These are phyloP conservation scores for Lodderomyces metapsilosis DNA, from an alignment of 1,139 yeast species.

Conservation along the genomic window DNA sequence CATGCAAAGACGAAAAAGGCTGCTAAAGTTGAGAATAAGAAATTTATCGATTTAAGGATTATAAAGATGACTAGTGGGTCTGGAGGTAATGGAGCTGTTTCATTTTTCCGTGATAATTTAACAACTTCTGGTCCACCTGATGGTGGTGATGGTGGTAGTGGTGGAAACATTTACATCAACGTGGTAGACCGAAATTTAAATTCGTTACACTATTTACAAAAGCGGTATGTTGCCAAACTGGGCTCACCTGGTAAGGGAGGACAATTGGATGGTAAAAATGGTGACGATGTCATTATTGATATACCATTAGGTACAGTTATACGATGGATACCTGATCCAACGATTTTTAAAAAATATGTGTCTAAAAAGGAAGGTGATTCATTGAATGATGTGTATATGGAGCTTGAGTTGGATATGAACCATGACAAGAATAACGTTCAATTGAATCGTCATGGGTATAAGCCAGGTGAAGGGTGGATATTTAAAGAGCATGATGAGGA, in stretches of 20 bases:
- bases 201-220: conserved; percentile 67
- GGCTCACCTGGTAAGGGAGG: conserved; percentile 73
- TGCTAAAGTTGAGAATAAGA: conserved; percentile 37
- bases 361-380: conserved; percentile 24
- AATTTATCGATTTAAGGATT: conserved; percentile 61
- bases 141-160: conserved; percentile 97
- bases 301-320: conserved; percentile 92
- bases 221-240: conserved; percentile 65
- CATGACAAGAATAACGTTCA: conserved; percentile 38
- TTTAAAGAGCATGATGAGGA: conserved; percentile 74
- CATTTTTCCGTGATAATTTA: conserved; percentile 85
- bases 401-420: conserved; percentile 19
- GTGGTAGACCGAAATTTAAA: conserved; percentile 66
- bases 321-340: conserved; percentile 83
- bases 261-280: conserved; percentile 82
- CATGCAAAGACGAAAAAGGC: conserved; percentile 24
- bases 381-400: conserved; percentile 28
- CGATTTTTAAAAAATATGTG: conserved; percentile 37
- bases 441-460: conserved; percentile 52
- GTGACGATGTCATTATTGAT: conserved; percentile 72
- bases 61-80: conserved; percentile 70
- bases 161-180: conserved; percentile 82
- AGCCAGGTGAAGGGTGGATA: conserved; percentile 82
- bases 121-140: conserved; percentile 90
- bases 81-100: conserved; percentile 88